These are phyloP conservation scores for Fusarium nodosum DNA, from an alignment of 2,329 filamentous ascomycete genomes.

Conservation along the genomic window DNA sequence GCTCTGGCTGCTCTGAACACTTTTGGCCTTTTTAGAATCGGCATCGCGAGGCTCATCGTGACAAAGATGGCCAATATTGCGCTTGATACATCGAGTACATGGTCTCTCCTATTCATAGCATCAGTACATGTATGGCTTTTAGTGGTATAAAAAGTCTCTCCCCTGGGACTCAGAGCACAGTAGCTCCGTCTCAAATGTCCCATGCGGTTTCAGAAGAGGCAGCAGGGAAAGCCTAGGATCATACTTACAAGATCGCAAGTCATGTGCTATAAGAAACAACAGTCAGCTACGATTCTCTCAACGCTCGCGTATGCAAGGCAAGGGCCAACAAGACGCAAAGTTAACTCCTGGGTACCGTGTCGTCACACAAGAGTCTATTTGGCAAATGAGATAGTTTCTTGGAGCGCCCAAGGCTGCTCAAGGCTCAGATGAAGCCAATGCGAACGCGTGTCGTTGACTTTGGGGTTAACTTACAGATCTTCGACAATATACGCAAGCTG, in stretches of 20 bases:
- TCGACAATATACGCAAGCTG: slow-evolving; percentile 89
- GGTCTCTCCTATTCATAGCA: slow-evolving; percentile 79
- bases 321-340: slow-evolving; percentile 23
- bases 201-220: slow-evolving; percentile 41
- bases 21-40: slow-evolving; percentile 83
- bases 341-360: slow-evolving; percentile 28
- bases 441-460: slow-evolving; percentile 47
- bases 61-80: slow-evolving; percentile 97
- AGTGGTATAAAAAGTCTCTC: slow-evolving; percentile 26
- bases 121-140: slow-evolving; percentile 46
- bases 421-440: slow-evolving; percentile 40
- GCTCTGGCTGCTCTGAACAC: slow-evolving; percentile 60
- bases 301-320: slow-evolving; percentile 33
- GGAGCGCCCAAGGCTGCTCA: slow-evolving; percentile 30
- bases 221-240: slow-evolving; percentile 36
- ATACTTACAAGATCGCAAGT: slow-evolving; percentile 88
- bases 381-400: slow-evolving; percentile 36
- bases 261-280: slow-evolving; percentile 76
- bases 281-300: slow-evolving; percentile 48
- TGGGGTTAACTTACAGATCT: slow-evolving; percentile 80
- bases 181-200: slow-evolving; percentile 26
- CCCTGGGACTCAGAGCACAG: slow-evolving; percentile 19
- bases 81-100: slow-evolving; percentile 97
- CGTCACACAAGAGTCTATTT: slow-evolving; percentile 36
- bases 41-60: slow-evolving; percentile 96